These are phyloP conservation scores for Vaccinium macrocarpon DNA, from an alignment of 148 eudicot species.

Conservation along the genomic window DNA sequence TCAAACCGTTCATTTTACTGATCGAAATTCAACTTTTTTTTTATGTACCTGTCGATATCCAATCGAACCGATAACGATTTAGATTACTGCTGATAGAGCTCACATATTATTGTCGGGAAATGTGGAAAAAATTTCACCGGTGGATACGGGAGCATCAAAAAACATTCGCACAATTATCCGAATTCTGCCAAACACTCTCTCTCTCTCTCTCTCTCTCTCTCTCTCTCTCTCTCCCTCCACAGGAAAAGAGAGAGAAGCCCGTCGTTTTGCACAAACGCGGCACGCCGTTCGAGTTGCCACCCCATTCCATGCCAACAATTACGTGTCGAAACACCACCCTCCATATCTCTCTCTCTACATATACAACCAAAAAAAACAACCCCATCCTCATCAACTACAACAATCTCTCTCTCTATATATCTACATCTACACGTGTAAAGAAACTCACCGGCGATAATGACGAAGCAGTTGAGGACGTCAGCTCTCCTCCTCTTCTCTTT, in stretches of 20 bases:
- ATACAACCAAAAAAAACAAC: not conserved
- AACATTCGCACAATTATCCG: not conserved
- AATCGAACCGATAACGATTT: no score
- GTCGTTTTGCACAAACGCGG: constrained; percentile 35
- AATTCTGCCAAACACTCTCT: not conserved
- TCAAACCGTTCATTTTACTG: no score
- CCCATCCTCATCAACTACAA: not conserved
- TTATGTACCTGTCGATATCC: no score
- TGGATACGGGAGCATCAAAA: no score
- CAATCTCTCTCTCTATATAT: not conserved
- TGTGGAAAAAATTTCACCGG: no score
- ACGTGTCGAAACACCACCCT: constrained; percentile 26
- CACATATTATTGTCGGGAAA: no score
- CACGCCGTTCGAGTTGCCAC: constrained; percentile 29
- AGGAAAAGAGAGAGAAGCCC: not conserved
- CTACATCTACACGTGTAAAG: not conserved
- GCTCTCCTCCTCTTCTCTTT: not conserved
- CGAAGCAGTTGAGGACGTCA: not conserved
- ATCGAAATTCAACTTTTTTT: no score
- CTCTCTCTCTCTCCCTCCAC: not conserved
- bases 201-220: not conserved
- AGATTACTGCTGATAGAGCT: no score
- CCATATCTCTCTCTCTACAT: not conserved
- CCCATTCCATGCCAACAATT: not conserved
- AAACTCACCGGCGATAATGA: not conserved